Evolutionary conservation across 2,329 filamentous ascomycete species (phyloP), one percentile per base, ranked within the genome.

Genomic region (Nannizziopsis arthrosporioides): DNA sequence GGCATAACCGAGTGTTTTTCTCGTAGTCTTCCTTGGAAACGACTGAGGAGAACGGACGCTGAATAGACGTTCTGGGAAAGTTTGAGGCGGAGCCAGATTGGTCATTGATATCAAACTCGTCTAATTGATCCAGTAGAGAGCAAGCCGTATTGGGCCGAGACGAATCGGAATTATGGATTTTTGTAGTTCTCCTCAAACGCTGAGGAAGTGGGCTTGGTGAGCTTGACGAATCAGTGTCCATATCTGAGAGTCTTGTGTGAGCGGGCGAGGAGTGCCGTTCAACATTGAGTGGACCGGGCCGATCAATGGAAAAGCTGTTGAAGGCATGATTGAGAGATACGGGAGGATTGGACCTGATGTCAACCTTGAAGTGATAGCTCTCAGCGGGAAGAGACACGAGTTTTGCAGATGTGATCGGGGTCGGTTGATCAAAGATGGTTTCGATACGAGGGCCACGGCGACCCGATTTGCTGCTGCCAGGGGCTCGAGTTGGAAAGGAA

Each of bases 401-500:
- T 43, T 44, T 48, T 4, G 46, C 22, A 12, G 46, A 27, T 19
- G n/a, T 22, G 12, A 34, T 42, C 17, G 39, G 9, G 19, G 5
- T 19, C 38, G 47, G 38, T n/a, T 52, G 44, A 30, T 80, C 75
- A 60, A 82, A 81, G 56, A 82, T 78, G 9, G 75, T 78, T 56
- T 81, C 76, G 50, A 82, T 79, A 42, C 73, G 73, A 52, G 76
- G 72, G 38, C 75, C 74, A 56, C 75, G 70, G 51, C 71, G 65
- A 37, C 71, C 73, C 19, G 73, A 73, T 48, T 70, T 73, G 57
- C 66, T 69, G 47, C 71, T 75, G 53, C 71, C 69, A 12, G 76
- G 78, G 44, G 73, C 73, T 55, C 75, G 70, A 8, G 78, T 81
- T 50, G 75, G 76, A 50, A 80, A 66, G 42, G 78, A 81, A 62